Evolutionary conservation across 2,329 filamentous ascomycete species (phyloP).

Genomic region (Hymenoscyphus salicellus): DNA sequence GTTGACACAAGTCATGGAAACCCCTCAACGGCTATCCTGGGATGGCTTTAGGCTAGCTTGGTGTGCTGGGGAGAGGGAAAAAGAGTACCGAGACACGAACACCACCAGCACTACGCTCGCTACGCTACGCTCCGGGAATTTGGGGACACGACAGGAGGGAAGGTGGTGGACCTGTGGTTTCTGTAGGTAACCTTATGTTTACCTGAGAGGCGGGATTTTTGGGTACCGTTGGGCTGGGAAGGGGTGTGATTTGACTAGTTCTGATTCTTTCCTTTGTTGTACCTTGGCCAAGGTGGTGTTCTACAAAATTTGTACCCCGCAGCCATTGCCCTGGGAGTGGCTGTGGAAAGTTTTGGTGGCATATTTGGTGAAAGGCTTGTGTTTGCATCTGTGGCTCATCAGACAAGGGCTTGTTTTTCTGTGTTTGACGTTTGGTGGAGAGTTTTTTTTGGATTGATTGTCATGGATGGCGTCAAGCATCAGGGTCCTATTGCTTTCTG

Average conservation of each 20-base stretch:
- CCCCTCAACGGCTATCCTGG: background rate
- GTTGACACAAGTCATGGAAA: background rate
- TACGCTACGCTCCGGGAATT: background rate
- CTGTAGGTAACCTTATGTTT: slow-evolving; percentile 1
- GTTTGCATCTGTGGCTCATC: background rate
- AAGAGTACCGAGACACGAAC: background rate
- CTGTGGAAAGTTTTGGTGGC: background rate
- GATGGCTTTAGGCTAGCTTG: background rate
- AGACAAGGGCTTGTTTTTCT: background rate
- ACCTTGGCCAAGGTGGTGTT: background rate
- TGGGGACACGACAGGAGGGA: background rate
- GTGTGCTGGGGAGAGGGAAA: background rate
- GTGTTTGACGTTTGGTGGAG: background rate
- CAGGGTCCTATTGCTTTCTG: background rate
- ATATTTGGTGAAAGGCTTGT: background rate
- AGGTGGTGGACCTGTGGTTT: background rate
- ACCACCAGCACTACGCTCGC: background rate
- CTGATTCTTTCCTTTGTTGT: background rate
- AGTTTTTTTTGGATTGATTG: background rate
- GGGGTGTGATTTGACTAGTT: background rate
- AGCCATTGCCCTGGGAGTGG: background rate
- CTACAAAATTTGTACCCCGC: background rate
- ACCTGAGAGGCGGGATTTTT: background rate
- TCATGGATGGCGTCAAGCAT: background rate
- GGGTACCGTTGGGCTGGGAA: background rate